These are phyloP conservation scores for Cystobasidium onofrii DNA, from an alignment of 768 basidiomycete species.

Conservation along the genomic window DNA sequence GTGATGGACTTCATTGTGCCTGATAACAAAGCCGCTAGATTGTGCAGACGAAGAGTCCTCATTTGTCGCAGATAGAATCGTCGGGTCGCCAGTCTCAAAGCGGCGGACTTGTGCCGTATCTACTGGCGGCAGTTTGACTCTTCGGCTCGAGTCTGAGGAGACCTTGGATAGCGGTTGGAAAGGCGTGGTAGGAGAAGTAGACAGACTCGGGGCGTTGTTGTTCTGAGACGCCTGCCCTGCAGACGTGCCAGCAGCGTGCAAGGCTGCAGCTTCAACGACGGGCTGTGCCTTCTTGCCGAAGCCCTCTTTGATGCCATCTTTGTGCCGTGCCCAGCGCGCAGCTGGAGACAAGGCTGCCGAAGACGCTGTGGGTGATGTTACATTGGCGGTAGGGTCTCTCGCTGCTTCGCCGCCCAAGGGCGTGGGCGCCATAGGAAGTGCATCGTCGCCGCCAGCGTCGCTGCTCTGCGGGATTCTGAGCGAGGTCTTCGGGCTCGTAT, in stretches of 20 bases:
- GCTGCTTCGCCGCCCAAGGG: background rate
- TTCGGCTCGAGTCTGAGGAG: background rate
- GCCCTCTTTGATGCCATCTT: slow-evolving; percentile 5
- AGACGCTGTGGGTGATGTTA: background rate
- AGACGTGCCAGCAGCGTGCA: slow-evolving; percentile 7
- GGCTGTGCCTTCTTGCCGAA: slow-evolving; percentile 28
- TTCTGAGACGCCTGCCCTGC: slow-evolving; percentile 6
- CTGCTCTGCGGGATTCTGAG: background rate
- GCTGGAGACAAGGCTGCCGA: background rate
- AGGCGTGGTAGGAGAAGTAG: background rate
- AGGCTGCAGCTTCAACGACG: slow-evolving; percentile 5
- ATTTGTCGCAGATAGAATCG: background rate
- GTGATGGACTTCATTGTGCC: background rate
- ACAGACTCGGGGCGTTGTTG: background rate
- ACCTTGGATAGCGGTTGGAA: background rate
- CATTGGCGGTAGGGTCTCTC: background rate
- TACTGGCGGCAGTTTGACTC: background rate
- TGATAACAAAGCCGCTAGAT: background rate
- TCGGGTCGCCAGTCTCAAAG: background rate
- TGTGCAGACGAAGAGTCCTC: background rate
- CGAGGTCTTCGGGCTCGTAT: background rate
- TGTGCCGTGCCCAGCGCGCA: slow-evolving; percentile 6
- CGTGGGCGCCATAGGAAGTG: background rate
- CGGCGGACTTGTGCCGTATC: background rate
- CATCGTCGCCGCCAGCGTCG: slow-evolving; percentile 7